Evolutionary conservation across 495 filamentous ascomycete genomes (phyloP).

Genomic region (Mytilinidion resinicola): DNA sequence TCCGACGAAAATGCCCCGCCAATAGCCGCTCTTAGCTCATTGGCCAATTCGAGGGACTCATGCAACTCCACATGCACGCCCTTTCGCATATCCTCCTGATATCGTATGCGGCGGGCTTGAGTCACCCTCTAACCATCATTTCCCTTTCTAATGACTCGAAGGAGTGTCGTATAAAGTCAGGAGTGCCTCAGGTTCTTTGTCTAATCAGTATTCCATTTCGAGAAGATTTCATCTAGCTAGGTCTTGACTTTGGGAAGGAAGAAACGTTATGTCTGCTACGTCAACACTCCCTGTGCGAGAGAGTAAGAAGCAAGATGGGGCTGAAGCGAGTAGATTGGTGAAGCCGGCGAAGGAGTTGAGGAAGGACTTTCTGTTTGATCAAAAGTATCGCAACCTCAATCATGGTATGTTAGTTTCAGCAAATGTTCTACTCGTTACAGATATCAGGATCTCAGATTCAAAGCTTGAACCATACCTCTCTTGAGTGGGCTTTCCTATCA

Average conservation of each 20-base stretch:
- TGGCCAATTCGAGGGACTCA: background rate
- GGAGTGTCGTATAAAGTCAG: background rate
- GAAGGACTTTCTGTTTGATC: slow-evolving; percentile 66
- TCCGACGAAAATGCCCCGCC: no score
- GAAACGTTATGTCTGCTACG: background rate
- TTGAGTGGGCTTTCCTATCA: background rate
- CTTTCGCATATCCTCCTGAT: background rate
- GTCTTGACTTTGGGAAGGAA: background rate
- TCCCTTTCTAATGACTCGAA: background rate
- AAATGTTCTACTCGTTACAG: background rate
- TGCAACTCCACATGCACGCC: background rate
- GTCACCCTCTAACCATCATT: background rate
- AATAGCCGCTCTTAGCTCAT: background rate
- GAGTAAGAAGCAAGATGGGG: background rate
- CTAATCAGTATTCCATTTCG: background rate
- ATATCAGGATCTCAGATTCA: no score
- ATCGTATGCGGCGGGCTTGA: background rate
- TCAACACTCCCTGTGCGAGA: background rate
- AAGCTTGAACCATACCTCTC: no score
- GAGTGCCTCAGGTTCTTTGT: background rate
- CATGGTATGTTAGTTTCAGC: slow-evolving; percentile 52
- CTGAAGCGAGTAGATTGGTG: background rate
- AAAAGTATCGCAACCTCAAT: slow-evolving; percentile 67
- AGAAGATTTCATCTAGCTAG: background rate
- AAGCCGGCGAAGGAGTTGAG: slow-evolving; percentile 55